phyloP scores from a whole-genome alignment of 192 early-diverging fungal species.

The Backusella tarrabulga region DNA sequence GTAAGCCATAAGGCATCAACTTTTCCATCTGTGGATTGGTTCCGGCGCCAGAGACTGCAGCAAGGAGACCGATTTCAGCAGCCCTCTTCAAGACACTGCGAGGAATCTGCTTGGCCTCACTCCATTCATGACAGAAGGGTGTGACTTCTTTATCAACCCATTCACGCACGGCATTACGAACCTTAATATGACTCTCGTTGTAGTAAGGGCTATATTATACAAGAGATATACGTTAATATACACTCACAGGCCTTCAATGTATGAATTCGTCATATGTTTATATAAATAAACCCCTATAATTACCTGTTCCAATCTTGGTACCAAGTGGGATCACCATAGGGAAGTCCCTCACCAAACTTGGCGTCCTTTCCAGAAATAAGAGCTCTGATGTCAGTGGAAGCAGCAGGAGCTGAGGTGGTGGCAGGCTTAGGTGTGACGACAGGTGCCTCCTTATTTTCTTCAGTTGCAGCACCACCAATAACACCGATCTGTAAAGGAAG shows the following conservation, averaged over 20 bases:
- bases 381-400: not conserved
- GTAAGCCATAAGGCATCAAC: constrained; percentile 35
- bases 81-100: constrained; percentile 63
- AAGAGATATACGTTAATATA: not conserved
- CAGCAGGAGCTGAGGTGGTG: not conserved
- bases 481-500: constrained; percentile 35
- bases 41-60: constrained; percentile 57
- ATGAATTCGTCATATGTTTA: not conserved
- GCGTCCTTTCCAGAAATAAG: constrained; percentile 40
- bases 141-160: constrained; percentile 81
- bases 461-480: constrained; percentile 11
- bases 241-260: not conserved
- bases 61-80: constrained; percentile 68
- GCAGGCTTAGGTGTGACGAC: not conserved
- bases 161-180: constrained; percentile 58
- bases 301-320: constrained; percentile 51
- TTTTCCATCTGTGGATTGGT: constrained; percentile 21
- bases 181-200: constrained; percentile 65
- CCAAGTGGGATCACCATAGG: constrained; percentile 78
- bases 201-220: constrained; percentile 65
- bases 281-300: not conserved
- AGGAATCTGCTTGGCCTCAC: constrained; percentile 78
- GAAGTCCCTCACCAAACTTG: constrained; percentile 71
- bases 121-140: constrained; percentile 77
- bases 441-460: not conserved